Evolutionary conservation across 2,329 filamentous ascomycete genomes (phyloP), one percentile per base, ranked within the genome.

Genomic region (Fusarium sp.): DNA sequence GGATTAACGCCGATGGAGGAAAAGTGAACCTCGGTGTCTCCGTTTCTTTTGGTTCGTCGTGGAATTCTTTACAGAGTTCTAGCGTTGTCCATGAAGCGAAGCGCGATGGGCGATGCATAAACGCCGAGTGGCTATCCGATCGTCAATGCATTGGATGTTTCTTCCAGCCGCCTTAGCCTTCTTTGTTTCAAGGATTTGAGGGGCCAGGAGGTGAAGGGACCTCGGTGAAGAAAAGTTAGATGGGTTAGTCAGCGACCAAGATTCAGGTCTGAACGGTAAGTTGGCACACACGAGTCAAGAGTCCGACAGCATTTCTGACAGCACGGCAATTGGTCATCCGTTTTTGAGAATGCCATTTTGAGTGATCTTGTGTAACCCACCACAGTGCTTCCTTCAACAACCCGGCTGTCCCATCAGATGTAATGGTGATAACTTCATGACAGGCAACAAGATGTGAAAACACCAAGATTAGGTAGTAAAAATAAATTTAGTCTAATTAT

Each of bases 41-140:
- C 62, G 47, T 66, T 57, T 34, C n/a, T 56, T 63, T 56, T 64
- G 18, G 61, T 64, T 64, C 48, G 48, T 54, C 43, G 54, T 62
- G 13, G 62, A 66, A 66, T 55, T 61, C 43, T 55, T 48, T 65
- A 66, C 47, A 32, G 1, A 9, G n/a, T 66, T 66, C 63, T 66
- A 66, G 63, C 47, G 62, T 10, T 59, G 34, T 66, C 54, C 30
- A 44, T n/a, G n/a, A n/a, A n/a, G n/a, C 41, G 30, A 5, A 12
- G 8, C 22, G 16, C 25, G 16, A n/a, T 24, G 32, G 5, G 32
- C 34, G 32, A 43, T 27, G 60, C 44, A 65, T 65, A 65, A 65
- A 65, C 45, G 51, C 62, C 62, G 62, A 65, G 59, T 51, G 8
- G 30, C 12, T 45, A 11, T 24, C 49, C 44, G 58, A 24, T 38